Conservation (phyloP, 2,329 filamentous ascomycete genomes). For the Pseudogymnoascus sp. region DNA sequence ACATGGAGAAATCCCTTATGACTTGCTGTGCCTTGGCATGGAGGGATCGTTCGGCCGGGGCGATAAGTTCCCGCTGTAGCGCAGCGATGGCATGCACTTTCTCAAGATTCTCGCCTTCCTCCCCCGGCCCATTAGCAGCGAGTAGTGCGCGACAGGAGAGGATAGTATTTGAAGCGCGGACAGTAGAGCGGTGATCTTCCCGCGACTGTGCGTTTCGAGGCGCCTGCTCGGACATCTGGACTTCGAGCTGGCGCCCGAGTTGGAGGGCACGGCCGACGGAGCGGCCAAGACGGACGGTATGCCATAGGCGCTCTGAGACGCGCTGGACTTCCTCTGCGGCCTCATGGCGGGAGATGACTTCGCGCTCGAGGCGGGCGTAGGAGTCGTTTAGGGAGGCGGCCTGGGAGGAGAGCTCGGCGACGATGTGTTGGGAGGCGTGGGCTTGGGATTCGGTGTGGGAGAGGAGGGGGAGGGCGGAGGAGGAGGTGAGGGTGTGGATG, state of each 20-base stretch:
- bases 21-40: constrained; percentile 67
- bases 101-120: constrained; percentile 71
- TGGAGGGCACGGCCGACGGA: constrained; percentile 71
- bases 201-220: constrained; percentile 39
- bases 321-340: constrained; percentile 74
- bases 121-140: constrained; percentile 54
- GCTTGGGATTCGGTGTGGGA: constrained; percentile 69
- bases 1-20: constrained; percentile 76
- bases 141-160: constrained; percentile 68
- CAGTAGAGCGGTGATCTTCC: constrained; percentile 69
- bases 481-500: constrained; percentile 82
- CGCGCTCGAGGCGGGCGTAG: constrained; percentile 76
- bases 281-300: constrained; percentile 68
- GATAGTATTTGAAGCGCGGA: constrained; percentile 75
- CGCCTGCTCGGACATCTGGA: constrained; percentile 67
- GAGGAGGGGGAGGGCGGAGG: constrained; percentile 73
- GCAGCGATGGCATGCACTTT: constrained; percentile 64
- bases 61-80: constrained; percentile 60
- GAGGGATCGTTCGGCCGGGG: constrained; percentile 66
- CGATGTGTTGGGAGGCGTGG: constrained; percentile 61
- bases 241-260: constrained; percentile 76
- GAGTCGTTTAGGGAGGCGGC: constrained; percentile 73
- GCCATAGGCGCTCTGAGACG: constrained; percentile 70
- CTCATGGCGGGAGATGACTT: constrained; percentile 79
- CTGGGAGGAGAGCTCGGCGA: constrained; percentile 71